These are phyloP conservation scores for Raddia distichophylla DNA, from an alignment of 176 grass and related monocot genomes.

Conservation along the genomic window DNA sequence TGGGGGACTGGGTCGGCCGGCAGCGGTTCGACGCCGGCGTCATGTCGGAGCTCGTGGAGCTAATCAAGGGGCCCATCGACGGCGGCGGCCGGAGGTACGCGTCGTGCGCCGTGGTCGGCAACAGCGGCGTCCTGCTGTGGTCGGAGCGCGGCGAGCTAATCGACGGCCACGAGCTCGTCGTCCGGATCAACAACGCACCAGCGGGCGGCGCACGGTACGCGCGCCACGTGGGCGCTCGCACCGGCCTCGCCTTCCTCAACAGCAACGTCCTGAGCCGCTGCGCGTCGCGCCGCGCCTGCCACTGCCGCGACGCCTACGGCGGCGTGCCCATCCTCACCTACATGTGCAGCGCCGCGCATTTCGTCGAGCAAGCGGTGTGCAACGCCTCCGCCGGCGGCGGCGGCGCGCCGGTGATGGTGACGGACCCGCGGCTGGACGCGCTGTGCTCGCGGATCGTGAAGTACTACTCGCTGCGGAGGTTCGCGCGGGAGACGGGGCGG, in stretches of 20 bases:
- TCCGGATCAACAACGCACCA: conserved; percentile 90
- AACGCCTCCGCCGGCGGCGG: conserved; percentile 46
- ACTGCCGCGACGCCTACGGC: conserved; percentile 62
- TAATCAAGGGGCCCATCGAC: conserved; percentile 77
- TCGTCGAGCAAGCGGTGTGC: conserved; percentile 69
- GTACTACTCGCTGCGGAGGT: conserved; percentile 76
- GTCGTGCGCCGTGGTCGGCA: conserved; percentile 79
- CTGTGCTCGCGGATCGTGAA: conserved; percentile 68
- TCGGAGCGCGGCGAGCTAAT: conserved; percentile 56
- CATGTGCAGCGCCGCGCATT: conserved; percentile 76
- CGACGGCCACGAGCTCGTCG: conserved; percentile 66
- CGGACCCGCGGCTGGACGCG: conserved; percentile 66
- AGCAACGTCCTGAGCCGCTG: conserved; percentile 67
- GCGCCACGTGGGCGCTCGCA: conserved; percentile 56
- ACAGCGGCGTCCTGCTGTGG: conserved; percentile 74
- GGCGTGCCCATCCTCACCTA: conserved; percentile 62
- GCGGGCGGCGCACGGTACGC: conserved; percentile 17
- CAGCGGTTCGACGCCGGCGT: conserved; percentile 61
- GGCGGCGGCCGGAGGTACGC: conserved; percentile 26
- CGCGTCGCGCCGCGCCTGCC: conserved; percentile 41
- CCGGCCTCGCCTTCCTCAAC: conserved; percentile 69
- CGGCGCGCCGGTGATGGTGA: conserved; percentile 56
- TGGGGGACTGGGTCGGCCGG: conserved; percentile 51
- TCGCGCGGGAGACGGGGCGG: conserved; percentile 53
- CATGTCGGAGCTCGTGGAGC: conserved; percentile 69